Base-by-base conservation (phyloP, 2,329 filamentous ascomycete species). In the Microcera coccophila region DNA sequence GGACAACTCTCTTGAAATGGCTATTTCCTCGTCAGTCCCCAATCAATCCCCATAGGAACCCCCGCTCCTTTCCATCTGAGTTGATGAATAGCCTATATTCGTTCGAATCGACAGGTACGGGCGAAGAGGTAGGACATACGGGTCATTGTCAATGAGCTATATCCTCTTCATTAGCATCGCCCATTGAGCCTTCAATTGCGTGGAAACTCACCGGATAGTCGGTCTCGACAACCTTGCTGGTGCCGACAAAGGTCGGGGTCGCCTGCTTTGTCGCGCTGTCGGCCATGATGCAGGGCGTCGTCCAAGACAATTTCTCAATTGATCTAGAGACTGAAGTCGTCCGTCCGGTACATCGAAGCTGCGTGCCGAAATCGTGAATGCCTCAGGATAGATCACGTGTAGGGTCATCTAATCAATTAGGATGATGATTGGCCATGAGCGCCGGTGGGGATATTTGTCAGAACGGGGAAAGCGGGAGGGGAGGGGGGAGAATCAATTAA, bases 111-210 rank as follows among this genome's bases (percentile, higher is more conserved):
- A n/a, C n/a, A n/a, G n/a, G n/a, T n/a, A 12, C 22, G 22, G 12
- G 22, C 22, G 28, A 34, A 17, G 24, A 34, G 34, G 4, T 24
- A 12, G 24, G 35, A 67, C 66, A 44, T 90, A 96, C 90, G 93
- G 93, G 71, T 98, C 93, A 74, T 88, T 94, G 76, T 98, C 93
- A 71, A 98, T 97, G 73, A 97, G 86, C 93, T 98, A 72, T 56
- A 62, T 62, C 50, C 45, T 47, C 36, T 43, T 59, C 52, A 47
- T 52, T 45, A 52, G 53, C 47, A 44, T 47, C 41, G 36, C 37
- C 44, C 44, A 52, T 57, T 59, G 50, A 50, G 46, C 41, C 29
- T 36, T 21, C 51, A 53, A 50, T 47, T 26, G 49, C 3, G 34
- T 4, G 22, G 28, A 32, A 42, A 74, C 87, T 62, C 74, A 97